Conservation (phyloP, 129 eudicot species). For the Helianthus annuus region DNA sequence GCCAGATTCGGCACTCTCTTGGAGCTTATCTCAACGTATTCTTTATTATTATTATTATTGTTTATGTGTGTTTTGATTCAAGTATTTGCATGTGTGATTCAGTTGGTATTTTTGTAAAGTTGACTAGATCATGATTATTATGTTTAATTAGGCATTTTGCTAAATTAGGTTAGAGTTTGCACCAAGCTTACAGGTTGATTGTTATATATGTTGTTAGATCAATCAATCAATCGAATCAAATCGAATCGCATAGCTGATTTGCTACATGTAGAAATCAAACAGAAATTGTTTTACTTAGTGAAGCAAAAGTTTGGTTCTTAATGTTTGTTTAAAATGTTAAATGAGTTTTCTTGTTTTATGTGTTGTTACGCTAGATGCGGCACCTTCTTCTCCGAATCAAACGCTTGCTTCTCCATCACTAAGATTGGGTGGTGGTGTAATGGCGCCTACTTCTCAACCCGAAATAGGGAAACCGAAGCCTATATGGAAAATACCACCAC, state of each 20-base stretch:
- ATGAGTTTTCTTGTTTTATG: slow-evolving; percentile 10
- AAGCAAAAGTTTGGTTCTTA: not conserved
- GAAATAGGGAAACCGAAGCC: slow-evolving; percentile 31
- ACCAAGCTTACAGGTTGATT: not conserved
- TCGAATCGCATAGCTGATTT: too few species aligned
- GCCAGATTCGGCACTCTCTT: slow-evolving; percentile 43
- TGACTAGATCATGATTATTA: not conserved
- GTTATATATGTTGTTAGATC: not conserved
- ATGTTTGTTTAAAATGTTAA: slow-evolving; percentile 2
- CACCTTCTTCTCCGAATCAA: slow-evolving; percentile 34
- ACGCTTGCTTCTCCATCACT: slow-evolving; percentile 41
- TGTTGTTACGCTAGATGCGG: slow-evolving; percentile 36
- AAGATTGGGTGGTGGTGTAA: slow-evolving; percentile 22
- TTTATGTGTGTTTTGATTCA: not conserved
- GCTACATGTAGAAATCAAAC: too few species aligned
- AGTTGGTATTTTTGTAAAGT: slow-evolving; percentile 5
- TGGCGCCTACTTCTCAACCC: slow-evolving; percentile 38
- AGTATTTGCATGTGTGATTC: slow-evolving; percentile 6
- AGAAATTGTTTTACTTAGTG: not conserved
- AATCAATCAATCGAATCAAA: too few species aligned
- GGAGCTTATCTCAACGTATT: slow-evolving; percentile 44
- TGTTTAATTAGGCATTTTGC: slow-evolving; percentile 11
- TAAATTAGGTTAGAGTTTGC: slow-evolving; percentile 1
- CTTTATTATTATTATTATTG: not conserved
- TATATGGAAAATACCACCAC: slow-evolving; percentile 65